Evolutionary conservation across 1,284 basidiomycete genomes (phyloP), one percentile per base, ranked within the genome.

Genomic region (Pisolithus thermaeus): DNA sequence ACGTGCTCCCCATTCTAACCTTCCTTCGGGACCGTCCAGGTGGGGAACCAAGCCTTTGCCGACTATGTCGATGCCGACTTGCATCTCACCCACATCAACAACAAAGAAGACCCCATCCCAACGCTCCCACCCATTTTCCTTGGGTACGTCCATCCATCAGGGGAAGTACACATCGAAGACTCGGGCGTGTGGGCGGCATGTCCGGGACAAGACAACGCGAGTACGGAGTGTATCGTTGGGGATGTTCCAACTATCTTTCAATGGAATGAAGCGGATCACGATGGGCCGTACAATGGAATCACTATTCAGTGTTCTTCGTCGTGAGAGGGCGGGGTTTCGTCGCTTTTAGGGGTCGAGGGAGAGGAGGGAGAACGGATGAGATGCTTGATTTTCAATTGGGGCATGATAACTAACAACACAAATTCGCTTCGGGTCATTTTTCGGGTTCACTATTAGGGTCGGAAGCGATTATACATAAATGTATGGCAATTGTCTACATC

Each of bases 31-130:
- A 32, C 20, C 8, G 11, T n/a, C 52, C 61, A 70, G 78, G 77
- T 82, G 45, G 81, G 81, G n/a, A 83, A 83, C 60, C 73, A 77
- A 55, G 76, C 66, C 0, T 81, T 79, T 52, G 80, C 79, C 1
- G 58, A 78, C 56, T 81, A 75, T 55, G 72, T 83, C 38, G 79
- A 83, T 59, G 60, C 61, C 5, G 61, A 74, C 43, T 51, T 68
- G 16, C 48, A 61, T 14, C 54, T 76, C 42, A 71, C 72, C 22
- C 77, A 73, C 38, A 67, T 80, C 42, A 78, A 71, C 52, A 77
- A 80, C 61, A 67, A 71, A 70, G 57, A 72, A 45, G 74, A 77
- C 53, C 40, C 70, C 3, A 62, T 78, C 25, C 76, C 76, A 12
- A 75, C 69, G 37, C 42, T 77, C 1, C 77, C 77, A 62, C 77